These are phyloP conservation scores for Jimgerdemannia lactiflua DNA, from an alignment of 192 early-diverging fungal species.

Conservation along the genomic window DNA sequence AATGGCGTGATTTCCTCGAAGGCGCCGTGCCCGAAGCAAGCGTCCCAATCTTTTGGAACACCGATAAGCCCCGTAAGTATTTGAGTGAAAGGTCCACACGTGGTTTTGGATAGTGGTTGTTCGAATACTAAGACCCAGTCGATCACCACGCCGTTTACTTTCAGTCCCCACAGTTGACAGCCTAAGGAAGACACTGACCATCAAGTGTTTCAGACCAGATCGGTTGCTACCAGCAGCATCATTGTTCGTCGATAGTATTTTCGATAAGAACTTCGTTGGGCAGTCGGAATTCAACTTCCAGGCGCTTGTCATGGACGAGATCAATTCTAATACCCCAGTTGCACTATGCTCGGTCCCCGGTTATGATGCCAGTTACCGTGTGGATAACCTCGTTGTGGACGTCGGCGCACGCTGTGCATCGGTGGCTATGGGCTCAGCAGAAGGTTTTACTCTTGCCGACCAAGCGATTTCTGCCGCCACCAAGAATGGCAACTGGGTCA, in stretches of 20 bases:
- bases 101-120: too few relatives aligned
- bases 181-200: constrained; percentile 75
- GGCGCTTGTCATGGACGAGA: constrained; percentile 69
- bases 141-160: too few relatives aligned
- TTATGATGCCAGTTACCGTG: constrained; percentile 93
- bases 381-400: constrained; percentile 85
- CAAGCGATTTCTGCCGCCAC: constrained; percentile 80
- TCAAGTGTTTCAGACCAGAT: constrained; percentile 89
- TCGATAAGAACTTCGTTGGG: constrained; percentile 53
- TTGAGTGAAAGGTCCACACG: background rate
- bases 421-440: constrained; percentile 97
- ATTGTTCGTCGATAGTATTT: constrained; percentile 69
- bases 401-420: constrained; percentile 58
- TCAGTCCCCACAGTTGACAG: constrained; percentile 42
- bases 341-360: constrained; percentile 92
- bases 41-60: constrained; percentile 56
- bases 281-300: constrained; percentile 68
- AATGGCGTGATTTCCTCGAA: constrained; percentile 48
- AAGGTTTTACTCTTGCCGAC: constrained; percentile 90
- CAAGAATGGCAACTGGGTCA: constrained; percentile 90
- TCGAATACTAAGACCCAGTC: too few relatives aligned
- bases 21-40: constrained; percentile 39
- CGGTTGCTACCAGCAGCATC: constrained; percentile 73
- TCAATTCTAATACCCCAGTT: constrained; percentile 71
- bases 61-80: constrained; percentile 25